phyloP scores from a whole-genome alignment of 148 eudicot genomes.

The Selenicereus undatus region DNA sequence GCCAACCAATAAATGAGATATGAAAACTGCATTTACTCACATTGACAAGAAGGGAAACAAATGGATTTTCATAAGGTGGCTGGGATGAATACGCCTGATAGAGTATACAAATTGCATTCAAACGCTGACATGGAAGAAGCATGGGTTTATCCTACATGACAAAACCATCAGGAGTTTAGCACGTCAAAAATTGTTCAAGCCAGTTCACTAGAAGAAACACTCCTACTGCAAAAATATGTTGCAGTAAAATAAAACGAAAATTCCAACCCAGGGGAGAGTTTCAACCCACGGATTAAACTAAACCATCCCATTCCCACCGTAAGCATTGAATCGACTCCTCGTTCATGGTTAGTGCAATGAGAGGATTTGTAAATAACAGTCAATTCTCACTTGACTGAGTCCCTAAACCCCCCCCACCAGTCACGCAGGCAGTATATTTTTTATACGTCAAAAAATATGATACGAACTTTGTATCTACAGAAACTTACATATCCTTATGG shows the following conservation, averaged over 20 bases:
- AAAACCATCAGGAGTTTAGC: slow-evolving; percentile 1
- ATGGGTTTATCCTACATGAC: slow-evolving; percentile 54
- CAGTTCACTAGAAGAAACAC: not conserved
- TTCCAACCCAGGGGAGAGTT: not conserved
- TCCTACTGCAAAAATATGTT: not conserved
- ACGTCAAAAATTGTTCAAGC: not conserved
- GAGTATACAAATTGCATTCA: slow-evolving; percentile 71
- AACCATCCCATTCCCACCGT: too few species aligned
- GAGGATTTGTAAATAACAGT: too few species aligned
- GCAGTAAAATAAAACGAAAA: not conserved
- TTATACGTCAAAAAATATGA: too few species aligned
- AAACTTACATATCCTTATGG: slow-evolving; percentile 52
- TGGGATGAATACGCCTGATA: slow-evolving; percentile 71
- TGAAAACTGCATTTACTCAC: slow-evolving; percentile 33
- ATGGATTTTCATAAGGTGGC: slow-evolving; percentile 72
- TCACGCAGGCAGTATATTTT: too few species aligned
- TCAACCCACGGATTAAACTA: not conserved
- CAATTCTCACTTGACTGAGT: too few species aligned
- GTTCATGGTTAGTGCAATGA: too few species aligned
- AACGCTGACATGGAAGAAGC: slow-evolving; percentile 64
- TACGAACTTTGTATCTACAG: not conserved
- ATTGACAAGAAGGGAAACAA: slow-evolving; percentile 53
- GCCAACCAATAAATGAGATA: not conserved
- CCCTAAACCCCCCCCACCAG: too few species aligned
- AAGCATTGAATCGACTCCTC: too few species aligned